Evolutionary conservation across 2,329 filamentous ascomycete genomes (phyloP).

Genomic region (Cladophialophora psammophila): DNA sequence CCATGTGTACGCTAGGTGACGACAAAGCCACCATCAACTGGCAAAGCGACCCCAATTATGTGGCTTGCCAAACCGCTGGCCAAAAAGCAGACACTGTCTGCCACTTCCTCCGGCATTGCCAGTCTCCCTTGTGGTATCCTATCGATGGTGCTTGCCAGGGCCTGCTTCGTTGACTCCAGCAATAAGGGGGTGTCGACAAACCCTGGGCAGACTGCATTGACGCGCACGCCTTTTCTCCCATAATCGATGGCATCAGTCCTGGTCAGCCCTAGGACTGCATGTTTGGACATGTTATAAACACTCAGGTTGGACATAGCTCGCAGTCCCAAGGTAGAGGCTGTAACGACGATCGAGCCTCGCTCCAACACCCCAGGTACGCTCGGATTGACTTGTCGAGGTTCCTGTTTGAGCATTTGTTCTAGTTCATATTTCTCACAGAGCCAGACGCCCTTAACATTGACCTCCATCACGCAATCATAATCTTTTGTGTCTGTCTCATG

Average conservation of each 20-base stretch:
- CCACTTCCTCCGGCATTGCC: constrained; percentile 60
- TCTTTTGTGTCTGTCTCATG: constrained; percentile 55
- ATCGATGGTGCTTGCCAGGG: constrained; percentile 50
- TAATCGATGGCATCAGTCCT: constrained; percentile 62
- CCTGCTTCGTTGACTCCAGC: constrained; percentile 66
- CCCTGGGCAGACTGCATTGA: constrained; percentile 62
- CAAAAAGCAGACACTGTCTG: constrained; percentile 71
- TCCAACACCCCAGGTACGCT: constrained; percentile 48
- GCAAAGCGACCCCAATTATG: constrained; percentile 73
- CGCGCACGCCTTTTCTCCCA: constrained; percentile 54
- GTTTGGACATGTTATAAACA: constrained; percentile 56
- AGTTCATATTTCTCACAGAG: constrained; percentile 52
- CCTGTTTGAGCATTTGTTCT: constrained; percentile 55
- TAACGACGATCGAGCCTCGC: constrained; percentile 59
- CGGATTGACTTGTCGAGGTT: constrained; percentile 47
- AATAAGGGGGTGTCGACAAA: constrained; percentile 71
- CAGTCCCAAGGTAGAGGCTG: constrained; percentile 61
- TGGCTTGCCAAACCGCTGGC: constrained; percentile 72
- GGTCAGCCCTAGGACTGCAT: constrained; percentile 66
- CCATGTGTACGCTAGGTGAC: constrained; percentile 43
- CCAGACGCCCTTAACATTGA: constrained; percentile 55
- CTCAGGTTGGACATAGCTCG: constrained; percentile 52
- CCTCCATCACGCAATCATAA: constrained; percentile 52
- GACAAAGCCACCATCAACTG: constrained; percentile 74
- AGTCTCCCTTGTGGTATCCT: constrained; percentile 59